These are phyloP conservation scores for Rhodotorula graminis DNA, from an alignment of 768 basidiomycete genomes.

Conservation along the genomic window DNA sequence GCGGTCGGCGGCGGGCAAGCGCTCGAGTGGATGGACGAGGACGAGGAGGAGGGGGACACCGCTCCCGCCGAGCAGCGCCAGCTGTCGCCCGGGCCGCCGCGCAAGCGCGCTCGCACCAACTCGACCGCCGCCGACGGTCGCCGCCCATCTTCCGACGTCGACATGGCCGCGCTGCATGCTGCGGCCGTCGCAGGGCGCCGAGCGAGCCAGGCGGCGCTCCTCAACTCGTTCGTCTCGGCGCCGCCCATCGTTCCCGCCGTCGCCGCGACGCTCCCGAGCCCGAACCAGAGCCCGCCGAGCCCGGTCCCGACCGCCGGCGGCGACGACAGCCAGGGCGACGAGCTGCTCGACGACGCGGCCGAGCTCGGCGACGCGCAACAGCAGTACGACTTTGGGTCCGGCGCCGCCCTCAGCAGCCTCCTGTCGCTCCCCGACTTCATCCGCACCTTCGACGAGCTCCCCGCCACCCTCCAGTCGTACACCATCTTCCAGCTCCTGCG, in stretches of 20 bases:
- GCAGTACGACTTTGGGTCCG: constrained; percentile 19
- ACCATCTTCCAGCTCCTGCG: constrained; percentile 86
- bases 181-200: background rate
- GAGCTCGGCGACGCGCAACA: background rate
- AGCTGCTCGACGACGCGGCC: background rate
- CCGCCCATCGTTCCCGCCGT: background rate
- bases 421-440: constrained; percentile 79
- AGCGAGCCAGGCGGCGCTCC: background rate
- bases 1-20: background rate
- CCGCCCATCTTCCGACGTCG: background rate
- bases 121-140: background rate
- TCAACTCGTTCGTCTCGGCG: background rate
- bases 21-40: background rate
- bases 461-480: constrained; percentile 81
- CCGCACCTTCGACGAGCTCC: constrained; percentile 71
- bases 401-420: constrained; percentile 64
- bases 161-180: background rate
- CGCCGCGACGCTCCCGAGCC: constrained; percentile 15
- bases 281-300: constrained; percentile 33
- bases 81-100: constrained; percentile 24
- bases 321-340: constrained; percentile 26
- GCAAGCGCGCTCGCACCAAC: constrained; percentile 26
- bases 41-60: background rate
- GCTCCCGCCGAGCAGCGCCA: background rate
- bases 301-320: constrained; percentile 23